Evolutionary conservation across 306 rosid genomes (phyloP), one percentile per base, ranked within the genome.

Genomic region (Leucaena leucocephala): DNA sequence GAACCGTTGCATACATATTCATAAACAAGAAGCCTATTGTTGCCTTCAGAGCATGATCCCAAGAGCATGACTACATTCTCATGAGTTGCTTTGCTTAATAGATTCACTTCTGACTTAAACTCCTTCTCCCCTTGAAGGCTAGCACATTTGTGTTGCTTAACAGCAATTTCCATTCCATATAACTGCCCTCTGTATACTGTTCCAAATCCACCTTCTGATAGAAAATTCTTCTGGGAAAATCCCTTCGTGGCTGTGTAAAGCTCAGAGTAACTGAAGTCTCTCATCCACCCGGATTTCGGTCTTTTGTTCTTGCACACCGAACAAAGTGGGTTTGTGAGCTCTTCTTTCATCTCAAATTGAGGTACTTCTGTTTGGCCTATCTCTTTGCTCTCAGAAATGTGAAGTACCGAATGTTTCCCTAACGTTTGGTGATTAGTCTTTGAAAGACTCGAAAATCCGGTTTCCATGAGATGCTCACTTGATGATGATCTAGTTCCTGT

Each of bases 131-230:
- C 98, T 85, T 94, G 98, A 44, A 62, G 59, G 84, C 94, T 91
- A 76, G 89, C 85, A 45, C 52, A 80, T 34, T 89, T 90, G 58
- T 87, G 97, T 65, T 85, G 97, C 86, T 92, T 94, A 42, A 94
- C 97, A 17, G 98, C 97, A 76, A 94, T 74, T 74, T 49, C 86
- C 74, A 88, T 36, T 61, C 92, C 97, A 55, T 87, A 34, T 5
- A 90, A 16, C 39, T 84, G 74, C 27, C 97, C 98, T 76, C 27
- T 88, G 78, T 76, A 92, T 19, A 92, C 97, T 6, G 87, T 76
- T 72, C 98, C 98, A 76, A 88, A 92, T 16, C 98, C 98, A 4
- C 98, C 98, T 89, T 94, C 97, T 3, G 97, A 92, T 54, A 94
- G 69, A 76, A 75, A 94, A 69, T 89, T 94, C 68, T 69, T 81